Conservation (phyloP, 108 stramenopile genomes). For the Hondaea fermentalgiana region DNA sequence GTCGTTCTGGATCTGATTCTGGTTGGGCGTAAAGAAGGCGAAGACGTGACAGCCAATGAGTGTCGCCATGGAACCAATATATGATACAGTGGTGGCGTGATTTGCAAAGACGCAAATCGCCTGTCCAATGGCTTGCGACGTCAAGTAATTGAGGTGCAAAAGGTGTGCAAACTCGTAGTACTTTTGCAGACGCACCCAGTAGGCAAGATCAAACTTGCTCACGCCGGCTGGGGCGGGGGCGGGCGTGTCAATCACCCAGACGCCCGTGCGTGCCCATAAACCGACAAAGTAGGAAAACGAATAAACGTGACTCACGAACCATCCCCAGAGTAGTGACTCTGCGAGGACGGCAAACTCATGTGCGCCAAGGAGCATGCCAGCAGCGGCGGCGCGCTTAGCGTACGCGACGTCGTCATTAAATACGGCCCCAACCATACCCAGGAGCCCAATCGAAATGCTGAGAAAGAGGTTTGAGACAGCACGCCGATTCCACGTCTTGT, state of each 20-base stretch:
- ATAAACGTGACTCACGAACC: not conserved
- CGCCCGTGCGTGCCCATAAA: not conserved
- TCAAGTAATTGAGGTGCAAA: not conserved
- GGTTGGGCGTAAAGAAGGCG: constrained; percentile 4
- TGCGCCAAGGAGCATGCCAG: not conserved
- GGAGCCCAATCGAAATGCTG: not conserved
- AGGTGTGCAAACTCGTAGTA: constrained; percentile 11
- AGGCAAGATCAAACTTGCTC: not conserved
- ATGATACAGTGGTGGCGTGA: not conserved
- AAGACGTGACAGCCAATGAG: constrained; percentile 1
- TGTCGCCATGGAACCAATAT: not conserved
- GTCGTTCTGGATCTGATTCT: not conserved
- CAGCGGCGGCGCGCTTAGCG: not conserved
- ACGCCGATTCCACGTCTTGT: not conserved
- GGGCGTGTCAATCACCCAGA: not conserved
- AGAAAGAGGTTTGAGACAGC: constrained; percentile 4
- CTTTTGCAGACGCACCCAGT: constrained; percentile 18
- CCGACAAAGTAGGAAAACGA: constrained; percentile 8
- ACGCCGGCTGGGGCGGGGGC: not conserved
- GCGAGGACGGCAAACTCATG: constrained; percentile 1
- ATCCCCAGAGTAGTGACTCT: not conserved
- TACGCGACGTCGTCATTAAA: not conserved
- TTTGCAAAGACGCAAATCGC: constrained; percentile 9
- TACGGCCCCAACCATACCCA: not conserved
- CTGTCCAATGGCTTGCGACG: not conserved